Percentiles rank a stretch among this genome's conserved stretches.
Evolutionary conservation across 2,329 filamentous ascomycete genomes (phyloP).

Genomic region (Cercospora beticola): DNA sequence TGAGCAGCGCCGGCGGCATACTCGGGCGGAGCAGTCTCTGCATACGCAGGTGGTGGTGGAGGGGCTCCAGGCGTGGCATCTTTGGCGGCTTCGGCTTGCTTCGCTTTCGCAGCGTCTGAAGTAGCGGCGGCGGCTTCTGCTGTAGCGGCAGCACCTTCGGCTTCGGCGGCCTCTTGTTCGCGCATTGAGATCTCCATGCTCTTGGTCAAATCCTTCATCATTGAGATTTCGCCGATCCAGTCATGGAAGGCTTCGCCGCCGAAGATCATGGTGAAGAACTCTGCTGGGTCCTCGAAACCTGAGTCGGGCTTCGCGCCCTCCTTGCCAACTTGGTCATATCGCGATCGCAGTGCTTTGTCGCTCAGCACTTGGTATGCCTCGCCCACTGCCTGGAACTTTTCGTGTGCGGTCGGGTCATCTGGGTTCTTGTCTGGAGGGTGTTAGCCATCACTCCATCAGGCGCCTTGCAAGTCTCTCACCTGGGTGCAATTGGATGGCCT

Average conservation of each 20-base stretch:
- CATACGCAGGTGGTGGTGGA: slow-evolving; percentile 19
- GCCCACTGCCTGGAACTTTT: slow-evolving; percentile 83
- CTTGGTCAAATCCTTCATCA: slow-evolving; percentile 97
- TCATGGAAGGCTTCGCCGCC: slow-evolving; percentile 94
- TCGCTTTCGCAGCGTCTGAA: slow-evolving; percentile 40
- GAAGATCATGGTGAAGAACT: slow-evolving; percentile 99
- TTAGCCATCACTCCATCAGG: background rate
- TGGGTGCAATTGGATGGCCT: slow-evolving; percentile 88
- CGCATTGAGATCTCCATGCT: slow-evolving; percentile 98
- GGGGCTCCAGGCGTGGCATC: slow-evolving; percentile 25
- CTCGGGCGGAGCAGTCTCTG: slow-evolving; percentile 16
- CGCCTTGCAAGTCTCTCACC: slow-evolving; percentile 36
- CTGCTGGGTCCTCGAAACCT: slow-evolving; percentile 90
- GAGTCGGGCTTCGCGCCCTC: slow-evolving; percentile 86
- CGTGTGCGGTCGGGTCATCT: slow-evolving; percentile 88
- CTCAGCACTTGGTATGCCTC: slow-evolving; percentile 80
- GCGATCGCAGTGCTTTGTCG: slow-evolving; percentile 79
- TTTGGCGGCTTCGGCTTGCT: slow-evolving; percentile 23
- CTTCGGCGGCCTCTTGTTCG: slow-evolving; percentile 64
- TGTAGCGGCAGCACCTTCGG: slow-evolving; percentile 50
- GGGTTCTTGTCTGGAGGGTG: slow-evolving; percentile 82
- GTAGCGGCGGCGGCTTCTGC: slow-evolving; percentile 44
- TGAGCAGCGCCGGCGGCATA: slow-evolving; percentile 18
- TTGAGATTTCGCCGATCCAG: slow-evolving; percentile 95
- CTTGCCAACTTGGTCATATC: slow-evolving; percentile 97